Base-by-base conservation (phyloP, 1,139 yeast genomes). In the Suhomyces choctaworum region DNA sequence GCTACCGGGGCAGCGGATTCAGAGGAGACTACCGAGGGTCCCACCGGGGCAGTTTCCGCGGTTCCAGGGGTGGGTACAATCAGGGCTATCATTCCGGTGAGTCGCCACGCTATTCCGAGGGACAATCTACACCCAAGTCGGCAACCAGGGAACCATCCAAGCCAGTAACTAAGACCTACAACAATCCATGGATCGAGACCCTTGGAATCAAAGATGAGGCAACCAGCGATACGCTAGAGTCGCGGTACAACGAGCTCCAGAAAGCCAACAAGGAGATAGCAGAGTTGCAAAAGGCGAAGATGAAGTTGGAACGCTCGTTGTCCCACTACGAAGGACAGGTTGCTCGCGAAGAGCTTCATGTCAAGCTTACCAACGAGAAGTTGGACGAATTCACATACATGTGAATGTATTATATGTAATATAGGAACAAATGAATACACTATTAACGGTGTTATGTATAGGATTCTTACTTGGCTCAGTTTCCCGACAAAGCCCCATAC, bases 371-470 rank as follows among this genome's bases (percentile, higher is more conserved):
- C 24, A 55, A 46, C 21, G 75, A 70, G 40, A 70, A 69, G 45
- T 52, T 70, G 31, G 74, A 67, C 36, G 76, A 70, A 47, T 61
- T 69, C 49, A 51, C 63, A 9, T 64, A 62, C 40, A 46, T 65
- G 47, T 66, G 12, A 32, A 16, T 24, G 11, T 25, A 21, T 26
- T 15, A 26, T 31, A 26, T 31, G 34, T 31, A 31, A 21, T 10
- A 22, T 31, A 31, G 24, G 14, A 8, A 28, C 3, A 25, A 25
- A 4, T 15, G 20, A 17, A 17, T 7, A 6, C 7, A 17, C n/a
- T n/a, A n/a, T n/a, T n/a, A n/a, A n/a, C n/a, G n/a, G n/a, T n/a
- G n/a, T n/a, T n/a, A n/a, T n/a, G n/a, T n/a, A n/a, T n/a, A n/a
- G n/a, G n/a, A n/a, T n/a, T n/a, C n/a, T n/a, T n/a, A n/a, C n/a